Evolutionary conservation across 2,329 filamentous ascomycete genomes (phyloP), one percentile per base, ranked within the genome.

Genomic region (Amauroascus verrucosus): DNA sequence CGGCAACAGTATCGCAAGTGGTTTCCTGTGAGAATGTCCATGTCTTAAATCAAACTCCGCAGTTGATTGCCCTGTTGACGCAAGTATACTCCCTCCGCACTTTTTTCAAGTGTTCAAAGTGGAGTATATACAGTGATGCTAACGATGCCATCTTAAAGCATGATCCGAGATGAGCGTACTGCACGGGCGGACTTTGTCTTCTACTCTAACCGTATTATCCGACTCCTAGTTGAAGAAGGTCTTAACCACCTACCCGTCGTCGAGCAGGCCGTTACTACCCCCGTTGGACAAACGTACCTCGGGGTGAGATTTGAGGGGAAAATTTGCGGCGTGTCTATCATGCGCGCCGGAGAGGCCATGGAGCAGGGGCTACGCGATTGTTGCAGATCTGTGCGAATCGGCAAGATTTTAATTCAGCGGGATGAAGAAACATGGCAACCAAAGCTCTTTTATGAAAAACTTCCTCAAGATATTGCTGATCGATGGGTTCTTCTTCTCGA

Each of bases 281-380:
- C 93, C 0, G 86, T 96, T 41, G 91, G 90, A 38, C 83, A 85
- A 58, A 81, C 82, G 50, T 98, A 98, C 71, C 81, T 86, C 32
- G 93, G 93, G 26, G 86, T 98, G 59, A 86, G 86, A 72, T 98
- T 98, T 65, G 85, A 97, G 69, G 93, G 93, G 60, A 96, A 97
- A 74, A 98, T 98, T 62, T 98, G 93, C 66, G 93, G 93, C 52
- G 93, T 98, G 14, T 95, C 88, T 6, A 98, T 98, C 63, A 97
- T 98, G 93, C 83, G 93, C 59, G 93, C 93, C 11, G 93, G 93
- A 49, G 93, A 98, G 73, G 88, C 91, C 55, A 98, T 98, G 93
- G 93, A 98, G 73, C 89, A 97, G 71, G 93, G 91, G 1, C 75
- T 98, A 57, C 80, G 93, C 56, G 91, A 98, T 71, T 98, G 93